Base-by-base conservation (phyloP, 768 basidiomycete species). In the Mycena filopes region DNA sequence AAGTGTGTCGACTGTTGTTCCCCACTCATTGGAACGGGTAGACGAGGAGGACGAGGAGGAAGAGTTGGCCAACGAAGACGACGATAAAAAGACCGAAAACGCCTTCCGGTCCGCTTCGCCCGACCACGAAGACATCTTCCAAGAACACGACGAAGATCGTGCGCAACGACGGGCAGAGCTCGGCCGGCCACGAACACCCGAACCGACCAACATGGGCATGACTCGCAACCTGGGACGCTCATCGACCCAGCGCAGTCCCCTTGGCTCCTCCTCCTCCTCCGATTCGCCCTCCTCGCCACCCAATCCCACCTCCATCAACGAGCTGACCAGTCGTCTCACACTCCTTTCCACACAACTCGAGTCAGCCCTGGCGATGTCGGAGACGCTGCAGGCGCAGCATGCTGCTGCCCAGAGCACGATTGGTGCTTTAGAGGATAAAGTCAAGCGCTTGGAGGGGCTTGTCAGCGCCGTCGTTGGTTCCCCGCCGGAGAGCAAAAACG, bases 111-210 rank as follows among this genome's bases (percentile, higher is more conserved):
- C 65, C 8, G 38, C 55, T 49, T 66, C 65, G 10, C 65, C 65
- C 15, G 60, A 61, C n/a, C 60, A 51, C 15, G 49, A 49, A 28
- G 65, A 66, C 28, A 23, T 61, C 33, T 66, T 66, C 33, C 58
- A 56, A 6, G 83, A 83, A 26, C 76, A 78, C 25, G 74, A 77
- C 42, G 86, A 87, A 55, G 84, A 87, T 50, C 78, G 84, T 60
- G 79, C 82, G 68, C 80, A 87, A 61, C 80, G 85, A 60, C 79
- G 80, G 48, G 83, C 85, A 47, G 89, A 88, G 69, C 78, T 89
- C 23, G 90, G 89, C 2, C 83, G 93, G 43, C 94, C 93, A 4
- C 82, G 85, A 9, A 96, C 95, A 8, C 94, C 94, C 0, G 94
- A 95, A 72, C 94, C 93, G 6, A 87, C 86, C 13, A 82, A 81